Conservation (phyloP, 2,329 filamentous ascomycete genomes). For the Phialophora chinensis region DNA sequence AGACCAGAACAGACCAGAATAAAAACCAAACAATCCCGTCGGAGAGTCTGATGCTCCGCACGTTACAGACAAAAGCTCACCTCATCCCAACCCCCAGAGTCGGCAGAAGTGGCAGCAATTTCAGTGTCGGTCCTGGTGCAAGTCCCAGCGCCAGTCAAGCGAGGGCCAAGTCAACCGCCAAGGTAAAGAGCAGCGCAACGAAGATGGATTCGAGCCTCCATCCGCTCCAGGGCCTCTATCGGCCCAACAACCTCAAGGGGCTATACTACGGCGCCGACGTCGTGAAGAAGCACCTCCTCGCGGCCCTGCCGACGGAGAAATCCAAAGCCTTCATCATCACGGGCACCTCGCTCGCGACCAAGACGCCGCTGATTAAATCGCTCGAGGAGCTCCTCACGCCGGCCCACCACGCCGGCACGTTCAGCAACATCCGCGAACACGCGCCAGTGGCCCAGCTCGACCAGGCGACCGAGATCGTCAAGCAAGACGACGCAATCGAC, state of each 20-base stretch:
- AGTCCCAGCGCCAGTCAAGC: not conserved
- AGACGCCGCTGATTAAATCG: constrained; percentile 59
- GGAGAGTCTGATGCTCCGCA: constrained; percentile 11
- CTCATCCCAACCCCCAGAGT: constrained; percentile 7
- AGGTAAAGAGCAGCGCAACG: not conserved
- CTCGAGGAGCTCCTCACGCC: constrained; percentile 57
- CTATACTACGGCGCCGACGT: constrained; percentile 58
- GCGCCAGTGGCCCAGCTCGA: constrained; percentile 62
- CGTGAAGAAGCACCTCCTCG: constrained; percentile 55
- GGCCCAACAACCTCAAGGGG: constrained; percentile 54
- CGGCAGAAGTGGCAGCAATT: not conserved
- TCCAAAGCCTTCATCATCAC: constrained; percentile 66
- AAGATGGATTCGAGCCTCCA: constrained; percentile 24
- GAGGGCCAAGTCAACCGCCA: not conserved
- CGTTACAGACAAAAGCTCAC: constrained; percentile 25
- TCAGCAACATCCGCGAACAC: constrained; percentile 61
- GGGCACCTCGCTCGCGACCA: constrained; percentile 59
- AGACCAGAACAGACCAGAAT: not conserved
- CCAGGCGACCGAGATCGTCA: constrained; percentile 56
- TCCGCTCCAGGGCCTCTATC: constrained; percentile 52
- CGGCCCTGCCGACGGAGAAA: constrained; percentile 48
- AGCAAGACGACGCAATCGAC: constrained; percentile 55
- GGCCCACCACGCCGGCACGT: constrained; percentile 59
- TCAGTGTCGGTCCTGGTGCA: constrained; percentile 2
- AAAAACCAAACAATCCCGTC: not conserved